A percentile compares a stretch with the other conserved stretches of the same genome.
Evolutionary conservation across 768 basidiomycete genomes (phyloP).

Genomic region (Tricholoma hemisulphureum): DNA sequence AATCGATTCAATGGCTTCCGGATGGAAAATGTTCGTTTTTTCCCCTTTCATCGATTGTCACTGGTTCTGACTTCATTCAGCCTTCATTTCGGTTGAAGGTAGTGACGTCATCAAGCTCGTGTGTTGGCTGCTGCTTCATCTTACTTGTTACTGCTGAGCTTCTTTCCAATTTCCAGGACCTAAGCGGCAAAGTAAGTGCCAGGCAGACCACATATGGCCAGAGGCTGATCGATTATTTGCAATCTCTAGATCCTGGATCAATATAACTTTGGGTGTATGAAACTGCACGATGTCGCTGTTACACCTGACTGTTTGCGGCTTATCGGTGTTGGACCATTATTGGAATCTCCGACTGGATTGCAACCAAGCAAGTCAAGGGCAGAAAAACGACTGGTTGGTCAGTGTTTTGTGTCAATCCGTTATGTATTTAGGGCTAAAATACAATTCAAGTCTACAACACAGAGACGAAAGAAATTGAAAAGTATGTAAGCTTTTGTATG

Average conservation of each 20-base stretch:
- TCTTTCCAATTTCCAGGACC: conserved; percentile 39
- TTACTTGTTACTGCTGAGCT: conserved; percentile 7
- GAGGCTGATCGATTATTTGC: neutral
- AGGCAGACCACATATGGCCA: neutral
- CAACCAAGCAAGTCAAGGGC: conserved; percentile 66
- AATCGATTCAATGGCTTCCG: conserved; percentile 69
- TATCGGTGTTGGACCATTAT: conserved; percentile 65
- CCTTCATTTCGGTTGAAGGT: conserved; percentile 71
- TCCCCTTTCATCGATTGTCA: neutral
- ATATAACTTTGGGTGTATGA: conserved; percentile 60
- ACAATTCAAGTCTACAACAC: conserved; percentile 58
- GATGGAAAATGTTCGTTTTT: conserved; percentile 49
- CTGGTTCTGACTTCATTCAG: conserved; percentile 30
- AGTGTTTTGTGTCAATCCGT: conserved; percentile 14
- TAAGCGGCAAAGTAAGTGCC: conserved; percentile 52
- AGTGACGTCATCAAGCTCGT: conserved; percentile 61
- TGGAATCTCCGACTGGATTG: conserved; percentile 59
- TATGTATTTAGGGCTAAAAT: neutral
- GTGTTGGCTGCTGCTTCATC: conserved; percentile 17
- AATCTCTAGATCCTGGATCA: conserved; percentile 47
- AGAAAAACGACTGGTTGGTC: conserved; percentile 76
- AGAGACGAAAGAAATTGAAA: conserved; percentile 63
- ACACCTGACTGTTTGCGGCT: conserved; percentile 65
- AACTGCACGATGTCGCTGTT: conserved; percentile 68
- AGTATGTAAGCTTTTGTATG: conserved; percentile 37